These are phyloP conservation scores for Marasmius sp. DNA, from an alignment of 1,284 basidiomycete species.

Conservation along the genomic window DNA sequence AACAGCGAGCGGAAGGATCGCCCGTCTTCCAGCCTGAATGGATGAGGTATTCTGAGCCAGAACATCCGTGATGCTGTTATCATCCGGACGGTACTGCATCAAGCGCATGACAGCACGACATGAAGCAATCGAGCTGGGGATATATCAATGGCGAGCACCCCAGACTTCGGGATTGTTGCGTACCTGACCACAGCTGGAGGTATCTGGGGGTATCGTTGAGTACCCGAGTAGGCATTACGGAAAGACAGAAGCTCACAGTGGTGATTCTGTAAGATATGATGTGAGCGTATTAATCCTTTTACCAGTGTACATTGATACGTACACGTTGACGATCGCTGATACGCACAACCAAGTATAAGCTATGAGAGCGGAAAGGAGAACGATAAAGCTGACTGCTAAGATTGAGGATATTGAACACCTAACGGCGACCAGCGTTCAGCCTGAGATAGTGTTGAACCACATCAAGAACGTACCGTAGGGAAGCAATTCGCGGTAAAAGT, in stretches of 20 bases:
- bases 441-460: slow-evolving; percentile 1
- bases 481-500: slow-evolving; percentile 66
- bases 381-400: slow-evolving; percentile 50
- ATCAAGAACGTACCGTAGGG: slow-evolving; percentile 51
- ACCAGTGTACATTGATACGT: slow-evolving; percentile 25
- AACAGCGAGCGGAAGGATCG: slow-evolving; percentile 7
- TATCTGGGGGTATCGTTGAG: slow-evolving; percentile 36
- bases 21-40: slow-evolving; percentile 7
- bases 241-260: slow-evolving; percentile 29
- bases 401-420: slow-evolving; percentile 56
- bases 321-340: slow-evolving; percentile 65
- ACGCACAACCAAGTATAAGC: slow-evolving; percentile 4
- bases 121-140: slow-evolving; percentile 57
- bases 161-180: slow-evolving; percentile 17
- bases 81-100: slow-evolving; percentile 47
- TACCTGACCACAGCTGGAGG: slow-evolving; percentile 68
- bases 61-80: slow-evolving; percentile 45
- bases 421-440: neutral
- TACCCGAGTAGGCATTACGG: neutral
- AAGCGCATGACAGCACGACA: slow-evolving; percentile 67
- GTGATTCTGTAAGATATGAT: slow-evolving; percentile 25
- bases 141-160: neutral
- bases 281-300: neutral
- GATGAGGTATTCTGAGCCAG: slow-evolving; percentile 31
- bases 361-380: neutral